Conservation (phyloP, 768 basidiomycete genomes). For the Tricholoma sp. region DNA sequence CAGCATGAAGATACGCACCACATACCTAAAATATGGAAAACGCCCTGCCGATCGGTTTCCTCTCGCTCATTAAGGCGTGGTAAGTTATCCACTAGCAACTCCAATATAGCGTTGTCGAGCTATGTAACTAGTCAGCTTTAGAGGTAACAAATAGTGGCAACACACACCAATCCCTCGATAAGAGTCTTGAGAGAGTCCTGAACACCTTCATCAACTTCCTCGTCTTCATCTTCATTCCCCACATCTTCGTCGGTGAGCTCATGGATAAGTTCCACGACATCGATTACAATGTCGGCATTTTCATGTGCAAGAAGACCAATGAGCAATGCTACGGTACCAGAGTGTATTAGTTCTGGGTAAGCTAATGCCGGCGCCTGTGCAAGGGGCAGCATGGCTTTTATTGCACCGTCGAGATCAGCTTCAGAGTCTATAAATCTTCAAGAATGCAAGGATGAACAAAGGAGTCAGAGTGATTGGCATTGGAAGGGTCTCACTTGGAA, state of each 20-base stretch:
- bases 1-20: not conserved
- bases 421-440: constrained; percentile 97
- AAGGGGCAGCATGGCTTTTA: constrained; percentile 85
- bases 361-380: constrained; percentile 79
- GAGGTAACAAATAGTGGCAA: not conserved
- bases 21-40: constrained; percentile 88
- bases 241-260: constrained; percentile 98
- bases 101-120: constrained; percentile 81
- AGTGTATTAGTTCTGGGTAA: constrained; percentile 85
- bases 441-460: not conserved
- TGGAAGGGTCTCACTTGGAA: constrained; percentile 54
- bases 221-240: constrained; percentile 66
- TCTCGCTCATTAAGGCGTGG: constrained; percentile 84
- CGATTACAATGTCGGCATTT: constrained; percentile 96
- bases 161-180: constrained; percentile 69
- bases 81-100: constrained; percentile 87
- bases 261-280: constrained; percentile 86
- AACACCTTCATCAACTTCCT: constrained; percentile 57
- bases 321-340: constrained; percentile 64
- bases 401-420: constrained; percentile 84
- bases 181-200: constrained; percentile 71
- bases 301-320: constrained; percentile 91
- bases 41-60: constrained; percentile 86
- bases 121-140: constrained; percentile 24
- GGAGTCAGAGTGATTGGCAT: not conserved